Base-by-base conservation (phyloP, 2,329 filamentous ascomycete species). In the Bertia moriformis region DNA sequence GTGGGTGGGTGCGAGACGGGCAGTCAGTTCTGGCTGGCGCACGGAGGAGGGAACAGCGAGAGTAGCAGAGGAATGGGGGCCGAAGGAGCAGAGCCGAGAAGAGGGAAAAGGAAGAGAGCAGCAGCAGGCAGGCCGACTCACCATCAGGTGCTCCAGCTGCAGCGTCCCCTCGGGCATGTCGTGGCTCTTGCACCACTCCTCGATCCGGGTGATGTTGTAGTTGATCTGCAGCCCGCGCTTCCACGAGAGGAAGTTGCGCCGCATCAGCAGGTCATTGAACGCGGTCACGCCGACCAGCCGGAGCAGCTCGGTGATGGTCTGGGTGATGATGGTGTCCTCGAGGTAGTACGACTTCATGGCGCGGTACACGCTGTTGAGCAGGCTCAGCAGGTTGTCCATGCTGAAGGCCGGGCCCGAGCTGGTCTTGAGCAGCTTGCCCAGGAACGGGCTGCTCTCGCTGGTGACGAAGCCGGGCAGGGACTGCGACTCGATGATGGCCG, bases 111-210 rank as follows among this genome's bases (percentile, higher is more conserved):
- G 39, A 29, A 12, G 14, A 12, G 19, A 14, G 33, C 20, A 36
- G 42, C 52, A 43, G 51, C 42, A 15, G 14, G 15, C 17, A 10
- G 15, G 12, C 29, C 18, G 14, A 52, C 66, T 60, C 62, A 86
- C 83, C 91, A 98, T 98, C 49, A 98, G 65, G 67, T 98, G 91
- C 67, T 98, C 91, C 41, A 98, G 73, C 64, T 96, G 89, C 39
- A 98, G 71, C 19, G 89, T 98, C 40, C 91, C 91, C 61, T 96
- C 89, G 1, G 91, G 91, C 89, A 98, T 96, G 51, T 96, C 91
- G 58, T 98, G 93, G 54, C 88, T 94, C 76, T 98, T 98, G 66
- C 91, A 98, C 91, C 91, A 98, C 63, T 98, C 91, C 60, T 98
- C 91, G 45, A 98, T 98, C 42, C 91, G 78, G 17, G 91, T 98